Conservation (phyloP, 495 filamentous ascomycete species). For the Schizothecium vesticola region DNA sequence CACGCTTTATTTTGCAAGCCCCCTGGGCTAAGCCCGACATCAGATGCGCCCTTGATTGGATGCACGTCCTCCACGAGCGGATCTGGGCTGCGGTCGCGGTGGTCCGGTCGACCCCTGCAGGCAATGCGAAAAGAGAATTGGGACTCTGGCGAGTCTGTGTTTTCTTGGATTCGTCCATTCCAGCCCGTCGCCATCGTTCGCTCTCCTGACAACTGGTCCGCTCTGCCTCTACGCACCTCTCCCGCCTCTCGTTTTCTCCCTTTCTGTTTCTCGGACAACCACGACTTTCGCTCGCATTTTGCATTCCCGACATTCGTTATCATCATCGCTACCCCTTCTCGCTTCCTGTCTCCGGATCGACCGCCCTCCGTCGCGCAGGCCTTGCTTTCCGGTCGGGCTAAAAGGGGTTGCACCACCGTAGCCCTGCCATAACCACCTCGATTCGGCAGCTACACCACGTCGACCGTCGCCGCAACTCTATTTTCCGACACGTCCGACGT, state of each 20-base stretch:
- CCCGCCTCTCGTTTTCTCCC: constrained; percentile 2
- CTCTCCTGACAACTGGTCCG: neutral
- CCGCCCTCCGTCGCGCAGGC: constrained; percentile 18
- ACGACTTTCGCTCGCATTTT: neutral
- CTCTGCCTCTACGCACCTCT: neutral
- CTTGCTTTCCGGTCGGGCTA: constrained; percentile 20
- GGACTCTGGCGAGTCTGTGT: neutral
- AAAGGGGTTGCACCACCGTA: constrained; percentile 21
- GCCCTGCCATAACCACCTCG: constrained; percentile 17
- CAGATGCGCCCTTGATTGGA: constrained; percentile 2
- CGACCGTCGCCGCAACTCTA: constrained; percentile 13
- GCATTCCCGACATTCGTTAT: constrained; percentile 6
- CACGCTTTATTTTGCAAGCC: constrained; percentile 3
- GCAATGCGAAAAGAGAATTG: constrained; percentile 9
- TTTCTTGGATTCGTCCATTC: constrained; percentile 1
- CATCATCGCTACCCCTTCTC: neutral
- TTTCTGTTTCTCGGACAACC: constrained; percentile 12
- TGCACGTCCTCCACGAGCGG: constrained; percentile 1
- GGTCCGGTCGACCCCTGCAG: constrained; percentile 6
- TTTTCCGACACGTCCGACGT: constrained; percentile 5
- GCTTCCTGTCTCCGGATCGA: constrained; percentile 5
- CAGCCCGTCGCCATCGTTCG: neutral
- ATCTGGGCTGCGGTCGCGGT: constrained; percentile 5
- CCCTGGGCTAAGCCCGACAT: neutral
- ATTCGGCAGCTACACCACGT: constrained; percentile 12